Evolutionary conservation across 2,329 filamentous ascomycete genomes (phyloP), one percentile per base, ranked within the genome.

Genomic region (Phyllosticta citribraziliensis): DNA sequence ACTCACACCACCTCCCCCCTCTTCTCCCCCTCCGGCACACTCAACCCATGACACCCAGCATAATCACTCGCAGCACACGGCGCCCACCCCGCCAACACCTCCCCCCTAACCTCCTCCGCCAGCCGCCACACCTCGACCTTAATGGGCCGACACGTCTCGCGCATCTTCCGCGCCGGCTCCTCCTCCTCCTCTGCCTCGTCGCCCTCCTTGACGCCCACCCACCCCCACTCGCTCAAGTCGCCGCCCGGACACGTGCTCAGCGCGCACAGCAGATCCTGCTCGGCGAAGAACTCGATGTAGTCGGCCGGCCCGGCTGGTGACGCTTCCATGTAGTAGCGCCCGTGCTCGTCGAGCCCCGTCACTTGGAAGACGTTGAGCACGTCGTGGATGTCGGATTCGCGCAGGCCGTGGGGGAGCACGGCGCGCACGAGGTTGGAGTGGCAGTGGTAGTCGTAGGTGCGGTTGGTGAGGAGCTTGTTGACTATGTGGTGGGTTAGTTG

Each of bases 361-460:
- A 92, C 88, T 72, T 95, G 90, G 70, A 95, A 94, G 2, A 95
- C 79, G 68, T 95, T 95, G 59, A 95, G 79, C 0, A 95, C 89
- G 70, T 95, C 89, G 68, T 95, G 90, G 1, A 94, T 84, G 69
- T 94, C 89, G 30, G 78, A 77, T 73, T 94, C 90, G 5, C 78
- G 80, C 52, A 94, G 72, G 0, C 88, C 88, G 63, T 79, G 85
- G 0, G 86, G 85, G 1, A 86, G 64, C 2, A 94, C 83, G 0
- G 90, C 88, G 3, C 90, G 83, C 1, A 84, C 84, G 11, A 95
- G 80, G 71, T 95, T 95, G 1, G 87, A 90, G 69, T 93, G 89
- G 72, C 90, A 95, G 71, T 94, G 89, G 72, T 83, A 93, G 71
- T 94, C 87, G 70, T 91, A 94, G 33, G 80, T 79, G 56, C 83